A percentile compares a stretch with the other conserved stretches of the same genome.
Evolutionary conservation across 192 early-diverging fungal species (phyloP).

Genomic region (Spizellomyces sp.): DNA sequence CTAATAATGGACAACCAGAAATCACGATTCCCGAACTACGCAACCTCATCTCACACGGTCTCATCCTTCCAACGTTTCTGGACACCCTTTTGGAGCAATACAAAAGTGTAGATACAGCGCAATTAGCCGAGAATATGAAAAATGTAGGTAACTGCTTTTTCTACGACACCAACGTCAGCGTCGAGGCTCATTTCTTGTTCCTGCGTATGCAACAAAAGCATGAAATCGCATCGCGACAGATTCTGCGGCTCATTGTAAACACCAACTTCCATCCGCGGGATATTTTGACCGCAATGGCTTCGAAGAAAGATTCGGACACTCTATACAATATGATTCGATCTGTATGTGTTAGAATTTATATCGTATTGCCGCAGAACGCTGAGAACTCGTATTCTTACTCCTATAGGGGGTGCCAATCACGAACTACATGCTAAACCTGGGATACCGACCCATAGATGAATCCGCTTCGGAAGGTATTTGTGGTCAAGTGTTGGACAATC

Average conservation of each 20-base stretch:
- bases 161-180: neutral
- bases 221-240: slow-evolving; percentile 38
- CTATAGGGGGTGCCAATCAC: slow-evolving; percentile 41
- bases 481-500: slow-evolving; percentile 3
- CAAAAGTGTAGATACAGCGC: slow-evolving; percentile 35
- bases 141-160: slow-evolving; percentile 30
- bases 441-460: slow-evolving; percentile 27
- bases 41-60: slow-evolving; percentile 56
- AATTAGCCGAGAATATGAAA: slow-evolving; percentile 51
- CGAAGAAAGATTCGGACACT: slow-evolving; percentile 25
- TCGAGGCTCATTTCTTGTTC: too few relatives aligned
- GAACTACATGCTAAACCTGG: slow-evolving; percentile 37
- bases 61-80: slow-evolving; percentile 48
- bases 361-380: too few relatives aligned
- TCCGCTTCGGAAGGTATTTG: neutral
- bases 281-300: slow-evolving; percentile 47
- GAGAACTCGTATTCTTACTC: neutral
- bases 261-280: slow-evolving; percentile 51
- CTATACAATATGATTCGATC: slow-evolving; percentile 30
- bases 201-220: slow-evolving; percentile 20
- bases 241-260: slow-evolving; percentile 49
- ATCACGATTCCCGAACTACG: slow-evolving; percentile 51
- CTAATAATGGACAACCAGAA: neutral
- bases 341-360: neutral
- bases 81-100: slow-evolving; percentile 49